These are phyloP conservation scores for Candida alai DNA, from an alignment of 805 yeast genomes.

Conservation along the genomic window DNA sequence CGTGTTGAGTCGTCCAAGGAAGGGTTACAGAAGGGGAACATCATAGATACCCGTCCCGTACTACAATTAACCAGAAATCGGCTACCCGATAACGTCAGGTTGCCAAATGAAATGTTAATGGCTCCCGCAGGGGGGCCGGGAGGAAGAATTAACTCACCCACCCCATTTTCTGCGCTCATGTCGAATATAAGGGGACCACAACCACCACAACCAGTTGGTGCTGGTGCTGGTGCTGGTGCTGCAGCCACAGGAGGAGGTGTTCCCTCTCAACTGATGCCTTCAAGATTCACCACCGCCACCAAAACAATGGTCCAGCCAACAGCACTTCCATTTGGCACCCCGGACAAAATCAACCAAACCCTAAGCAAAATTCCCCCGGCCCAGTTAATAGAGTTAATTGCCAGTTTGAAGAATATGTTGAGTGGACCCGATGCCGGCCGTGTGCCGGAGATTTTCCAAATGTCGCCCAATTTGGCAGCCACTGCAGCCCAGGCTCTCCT, in stretches of 20 bases:
- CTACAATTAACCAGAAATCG: conserved; percentile 42
- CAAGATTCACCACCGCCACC: conserved; percentile 50
- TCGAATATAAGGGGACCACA: too few relatives aligned
- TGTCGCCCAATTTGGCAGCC: conserved; percentile 55
- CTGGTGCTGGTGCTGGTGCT: conserved; percentile 3
- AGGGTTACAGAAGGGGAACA: conserved; percentile 39
- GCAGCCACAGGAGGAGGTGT: conserved; percentile 6
- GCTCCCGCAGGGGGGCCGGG: not conserved
- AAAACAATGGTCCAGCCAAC: conserved; percentile 50
- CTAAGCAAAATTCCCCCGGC: conserved; percentile 66
- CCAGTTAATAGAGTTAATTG: conserved; percentile 62
- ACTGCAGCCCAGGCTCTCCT: conserved; percentile 72
- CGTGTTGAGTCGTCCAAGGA: conserved; percentile 62
- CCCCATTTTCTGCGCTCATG: not conserved
- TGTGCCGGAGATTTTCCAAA: conserved; percentile 50
- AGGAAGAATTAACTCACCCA: conserved; percentile 4
- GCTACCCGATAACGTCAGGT: conserved; percentile 53
- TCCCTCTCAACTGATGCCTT: conserved; percentile 34
- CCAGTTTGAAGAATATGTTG: conserved; percentile 58
- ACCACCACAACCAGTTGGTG: too few relatives aligned
- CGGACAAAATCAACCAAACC: conserved; percentile 59
- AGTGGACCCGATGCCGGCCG: conserved; percentile 47
- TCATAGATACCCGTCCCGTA: conserved; percentile 38
- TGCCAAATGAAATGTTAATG: conserved; percentile 46
- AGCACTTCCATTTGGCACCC: conserved; percentile 39